Conservation (phyloP, 257 asterid species). For the Solanum rostratum region DNA sequence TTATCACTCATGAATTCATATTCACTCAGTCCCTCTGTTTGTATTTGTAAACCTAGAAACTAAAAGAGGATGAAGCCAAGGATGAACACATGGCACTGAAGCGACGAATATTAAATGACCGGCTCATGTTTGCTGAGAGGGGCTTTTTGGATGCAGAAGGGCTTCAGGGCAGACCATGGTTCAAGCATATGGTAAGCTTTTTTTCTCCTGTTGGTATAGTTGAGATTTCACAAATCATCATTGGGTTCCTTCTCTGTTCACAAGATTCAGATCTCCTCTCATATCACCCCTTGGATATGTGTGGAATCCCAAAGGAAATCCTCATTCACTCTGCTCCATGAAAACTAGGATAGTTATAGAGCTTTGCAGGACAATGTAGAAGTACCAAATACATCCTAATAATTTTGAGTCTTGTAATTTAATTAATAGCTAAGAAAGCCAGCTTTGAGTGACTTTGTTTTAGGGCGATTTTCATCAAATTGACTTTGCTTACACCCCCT, state of each 20-base stretch:
- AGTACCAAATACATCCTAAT: background rate
- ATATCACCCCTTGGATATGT: background rate
- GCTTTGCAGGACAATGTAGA: background rate
- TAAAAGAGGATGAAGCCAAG: constrained; percentile 18
- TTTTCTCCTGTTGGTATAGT: background rate
- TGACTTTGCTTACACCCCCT: background rate
- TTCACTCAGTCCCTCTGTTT: background rate
- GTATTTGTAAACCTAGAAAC: constrained; percentile 27
- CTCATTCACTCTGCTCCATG: background rate
- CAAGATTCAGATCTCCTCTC: background rate
- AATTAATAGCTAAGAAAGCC: background rate
- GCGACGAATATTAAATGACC: constrained; percentile 60
- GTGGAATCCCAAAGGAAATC: background rate
- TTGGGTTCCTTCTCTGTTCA: background rate
- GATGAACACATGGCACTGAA: constrained; percentile 29
- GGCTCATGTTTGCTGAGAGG: constrained; percentile 71
- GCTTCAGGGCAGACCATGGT: constrained; percentile 61
- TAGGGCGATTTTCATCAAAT: background rate
- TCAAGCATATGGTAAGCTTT: constrained; percentile 73
- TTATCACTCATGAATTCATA: background rate
- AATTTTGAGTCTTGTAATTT: background rate
- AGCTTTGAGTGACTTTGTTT: background rate
- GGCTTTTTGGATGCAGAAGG: constrained; percentile 82
- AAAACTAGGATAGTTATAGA: background rate
- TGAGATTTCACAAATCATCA: background rate